Conservation (phyloP, 1,284 basidiomycete species). For the Irpex sp. region DNA sequence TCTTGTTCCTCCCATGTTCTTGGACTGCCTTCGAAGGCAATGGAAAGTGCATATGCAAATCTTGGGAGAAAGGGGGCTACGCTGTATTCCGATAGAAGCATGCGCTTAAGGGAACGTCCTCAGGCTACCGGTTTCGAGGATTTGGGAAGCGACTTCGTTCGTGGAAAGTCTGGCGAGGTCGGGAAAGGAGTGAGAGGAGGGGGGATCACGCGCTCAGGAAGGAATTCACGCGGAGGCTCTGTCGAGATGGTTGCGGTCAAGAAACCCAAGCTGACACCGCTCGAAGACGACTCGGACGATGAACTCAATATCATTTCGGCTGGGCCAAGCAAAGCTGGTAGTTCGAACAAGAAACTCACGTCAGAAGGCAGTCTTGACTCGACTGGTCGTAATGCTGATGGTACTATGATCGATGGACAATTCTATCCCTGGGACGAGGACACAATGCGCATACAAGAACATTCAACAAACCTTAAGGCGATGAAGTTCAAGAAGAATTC, state of each 20-base stretch:
- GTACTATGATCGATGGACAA: not conserved
- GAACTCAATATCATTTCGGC: slow-evolving; percentile 6
- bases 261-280: not conserved
- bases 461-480: not conserved
- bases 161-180: not conserved
- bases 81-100: not conserved
- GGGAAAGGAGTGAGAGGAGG: not conserved
- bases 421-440: not conserved
- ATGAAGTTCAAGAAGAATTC: slow-evolving; percentile 13
- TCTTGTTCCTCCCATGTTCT: not conserved
- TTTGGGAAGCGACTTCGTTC: slow-evolving; percentile 18
- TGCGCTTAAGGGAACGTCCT: slow-evolving; percentile 3
- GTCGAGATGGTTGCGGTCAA: not conserved
- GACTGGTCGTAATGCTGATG: not conserved
- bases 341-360: not conserved
- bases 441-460: slow-evolving; percentile 8
- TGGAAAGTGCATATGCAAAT: not conserved
- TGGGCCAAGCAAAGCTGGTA: not conserved
- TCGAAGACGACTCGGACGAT: not conserved
- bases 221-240: not conserved
- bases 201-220: not conserved
- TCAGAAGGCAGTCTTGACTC: not conserved
- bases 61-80: not conserved
- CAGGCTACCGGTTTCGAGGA: slow-evolving; percentile 14
- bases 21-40: not conserved